Evolutionary conservation across 169 alveolate genomes (phyloP), one percentile per base, ranked within the genome.

Genomic region (Plasmodium adleri): DNA sequence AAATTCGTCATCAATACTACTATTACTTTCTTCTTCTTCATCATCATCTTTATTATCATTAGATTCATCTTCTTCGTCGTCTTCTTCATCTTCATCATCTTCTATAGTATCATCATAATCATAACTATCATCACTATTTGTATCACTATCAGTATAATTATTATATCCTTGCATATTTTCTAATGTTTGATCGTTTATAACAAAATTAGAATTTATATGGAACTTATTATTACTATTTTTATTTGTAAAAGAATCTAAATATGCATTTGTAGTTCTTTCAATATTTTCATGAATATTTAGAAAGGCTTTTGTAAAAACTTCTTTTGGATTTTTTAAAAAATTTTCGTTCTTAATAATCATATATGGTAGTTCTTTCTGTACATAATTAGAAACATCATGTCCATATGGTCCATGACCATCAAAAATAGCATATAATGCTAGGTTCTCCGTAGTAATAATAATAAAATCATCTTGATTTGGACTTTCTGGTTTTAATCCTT

Each of bases 371-470:
- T 83, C 76, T 52, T 92, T 90, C 71, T 96, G 96, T 5, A 95
- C 95, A 80, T 91, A 96, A 67, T 80, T 87, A 47, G 96, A 91
- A 39, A 96, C 96, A 73, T 95, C 96, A 88, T 96, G 98, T 12
- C 98, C 98, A 90, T 85, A 93, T 5, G 97, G 97, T 2, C 98
- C 98, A 92, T 96, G 98, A 13, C 98, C 98, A 80, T 96, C 98
- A 78, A 96, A 96, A 43, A 96, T 97, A n/a, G 97, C 98, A 76
- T 92, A 96, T 50, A 96, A 83, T 2, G 93, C 91, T 83, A 87
- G 66, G 50, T 74, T 73, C 56, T 93, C 96, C 74, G 92, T 93
- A 10, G 91, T 80, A 58, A 88, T 88, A 63, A 92, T 62, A 67
- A 73, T 76, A 50, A 88, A 94, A 80, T 96, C 98, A 68, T 96